Conservation (phyloP, 1,284 basidiomycete genomes). For the Cerioporus squamosus region DNA sequence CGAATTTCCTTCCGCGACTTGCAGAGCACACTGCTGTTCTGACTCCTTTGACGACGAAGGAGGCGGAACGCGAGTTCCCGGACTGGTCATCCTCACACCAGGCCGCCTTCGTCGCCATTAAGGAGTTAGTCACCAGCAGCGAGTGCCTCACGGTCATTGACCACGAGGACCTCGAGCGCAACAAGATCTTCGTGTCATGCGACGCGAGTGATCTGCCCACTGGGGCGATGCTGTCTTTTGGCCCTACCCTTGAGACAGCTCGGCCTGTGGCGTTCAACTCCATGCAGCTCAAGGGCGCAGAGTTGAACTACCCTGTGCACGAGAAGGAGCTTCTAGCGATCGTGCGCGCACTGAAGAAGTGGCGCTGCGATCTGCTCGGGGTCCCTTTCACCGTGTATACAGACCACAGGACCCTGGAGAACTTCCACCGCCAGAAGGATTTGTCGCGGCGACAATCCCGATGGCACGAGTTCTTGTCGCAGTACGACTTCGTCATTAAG, state of each 20-base stretch:
- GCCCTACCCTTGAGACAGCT: slow-evolving; percentile 13
- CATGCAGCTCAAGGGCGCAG: slow-evolving; percentile 15
- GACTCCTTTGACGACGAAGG: no score
- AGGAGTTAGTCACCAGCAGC: no score
- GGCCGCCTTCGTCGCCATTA: no score
- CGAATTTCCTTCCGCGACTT: no score
- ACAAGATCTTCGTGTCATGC: slow-evolving; percentile 31
- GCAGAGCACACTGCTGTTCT: no score
- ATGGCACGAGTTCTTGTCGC: slow-evolving; percentile 42
- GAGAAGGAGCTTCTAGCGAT: slow-evolving; percentile 31
- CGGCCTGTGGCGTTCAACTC: slow-evolving; percentile 23
- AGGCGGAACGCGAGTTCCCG: no score
- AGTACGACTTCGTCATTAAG: slow-evolving; percentile 39
- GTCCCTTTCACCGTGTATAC: slow-evolving; percentile 38
- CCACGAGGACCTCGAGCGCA: no score
- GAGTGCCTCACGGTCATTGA: no score
- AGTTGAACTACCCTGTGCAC: slow-evolving; percentile 34
- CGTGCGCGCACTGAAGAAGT: slow-evolving; percentile 34
- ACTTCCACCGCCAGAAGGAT: slow-evolving; percentile 40
- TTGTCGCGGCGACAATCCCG: slow-evolving; percentile 38
- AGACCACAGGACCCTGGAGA: slow-evolving; percentile 44
- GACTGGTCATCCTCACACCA: no score
- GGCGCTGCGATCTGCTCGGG: slow-evolving; percentile 38
- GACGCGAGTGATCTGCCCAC: slow-evolving; percentile 31
- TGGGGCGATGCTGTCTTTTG: slow-evolving; percentile 29